These are phyloP conservation scores for Komagataella pastoris DNA, from an alignment of 805 yeast species.

Conservation along the genomic window DNA sequence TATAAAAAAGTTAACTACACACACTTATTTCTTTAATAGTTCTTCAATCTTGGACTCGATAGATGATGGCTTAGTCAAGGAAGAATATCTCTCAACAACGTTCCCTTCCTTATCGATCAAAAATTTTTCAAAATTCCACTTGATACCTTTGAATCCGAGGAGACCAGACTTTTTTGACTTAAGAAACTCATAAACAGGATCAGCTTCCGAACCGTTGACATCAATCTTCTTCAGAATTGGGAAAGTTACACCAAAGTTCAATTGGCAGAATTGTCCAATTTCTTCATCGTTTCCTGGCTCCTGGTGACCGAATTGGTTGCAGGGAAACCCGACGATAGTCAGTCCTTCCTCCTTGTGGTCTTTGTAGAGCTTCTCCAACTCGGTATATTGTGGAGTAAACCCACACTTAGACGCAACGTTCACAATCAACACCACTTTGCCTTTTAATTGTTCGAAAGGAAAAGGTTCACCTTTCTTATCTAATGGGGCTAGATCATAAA, in stretches of 20 bases:
- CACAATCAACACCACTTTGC: slow-evolving; percentile 72
- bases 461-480: slow-evolving; percentile 48
- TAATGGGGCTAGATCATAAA: slow-evolving; percentile 56
- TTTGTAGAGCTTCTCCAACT: slow-evolving; percentile 53
- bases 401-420: slow-evolving; percentile 84
- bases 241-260: slow-evolving; percentile 85
- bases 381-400: slow-evolving; percentile 65
- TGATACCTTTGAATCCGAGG: slow-evolving; percentile 56
- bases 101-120: slow-evolving; percentile 38
- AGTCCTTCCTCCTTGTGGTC: slow-evolving; percentile 54
- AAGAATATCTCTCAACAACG: slow-evolving; percentile 39
- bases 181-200: slow-evolving; percentile 69
- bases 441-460: slow-evolving; percentile 49
- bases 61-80: slow-evolving; percentile 53
- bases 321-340: slow-evolving; percentile 73
- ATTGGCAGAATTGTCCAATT: slow-evolving; percentile 57
- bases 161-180: slow-evolving; percentile 46
- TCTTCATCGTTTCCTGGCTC: slow-evolving; percentile 62
- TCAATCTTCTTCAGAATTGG: slow-evolving; percentile 79
- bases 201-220: slow-evolving; percentile 75
- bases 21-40: slow-evolving; percentile 23
- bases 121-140: slow-evolving; percentile 54
- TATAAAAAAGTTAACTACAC: background rate
- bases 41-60: slow-evolving; percentile 47
- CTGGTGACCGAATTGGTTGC: slow-evolving; percentile 79